A percentile compares a stretch with the other conserved stretches of the same genome.
Conservation (phyloP, 2,329 filamentous ascomycete species). For the Fusarium xylarioides region DNA sequence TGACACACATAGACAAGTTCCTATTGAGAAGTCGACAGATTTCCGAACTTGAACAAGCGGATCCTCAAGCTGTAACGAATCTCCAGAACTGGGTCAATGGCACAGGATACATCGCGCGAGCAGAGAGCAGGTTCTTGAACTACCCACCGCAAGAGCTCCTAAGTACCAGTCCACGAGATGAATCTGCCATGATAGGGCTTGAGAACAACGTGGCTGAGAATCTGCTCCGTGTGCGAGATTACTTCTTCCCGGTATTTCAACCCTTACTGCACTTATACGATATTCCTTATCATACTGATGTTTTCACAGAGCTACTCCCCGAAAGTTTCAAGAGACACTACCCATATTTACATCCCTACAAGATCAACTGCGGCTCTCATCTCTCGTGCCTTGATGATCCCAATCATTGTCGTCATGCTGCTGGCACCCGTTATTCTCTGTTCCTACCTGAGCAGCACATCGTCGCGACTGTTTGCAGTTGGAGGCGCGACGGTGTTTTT, state of each 20-base stretch:
- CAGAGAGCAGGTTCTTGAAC: neutral
- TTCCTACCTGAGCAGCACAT: neutral
- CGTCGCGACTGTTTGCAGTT: neutral
- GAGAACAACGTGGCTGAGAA: neutral
- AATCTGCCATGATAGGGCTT: neutral
- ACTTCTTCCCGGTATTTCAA: neutral
- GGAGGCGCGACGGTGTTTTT: neutral
- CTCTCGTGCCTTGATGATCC: neutral
- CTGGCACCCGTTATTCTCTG: neutral
- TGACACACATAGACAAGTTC: neutral
- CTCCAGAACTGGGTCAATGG: neutral
- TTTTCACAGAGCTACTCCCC: neutral
- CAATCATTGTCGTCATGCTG: neutral
- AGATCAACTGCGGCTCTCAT: neutral
- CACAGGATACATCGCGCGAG: neutral
- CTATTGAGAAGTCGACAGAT: neutral
- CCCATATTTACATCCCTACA: neutral
- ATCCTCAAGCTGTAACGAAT: neutral
- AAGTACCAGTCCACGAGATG: accelerated
- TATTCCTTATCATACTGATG: accelerated
- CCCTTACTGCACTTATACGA: accelerated
- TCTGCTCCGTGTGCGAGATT: neutral
- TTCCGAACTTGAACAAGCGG: neutral
- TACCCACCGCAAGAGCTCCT: neutral
- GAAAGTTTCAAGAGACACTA: accelerated